Conservation (phyloP, 164 flowering plant species). For the Chimonanthus praecox region DNA sequence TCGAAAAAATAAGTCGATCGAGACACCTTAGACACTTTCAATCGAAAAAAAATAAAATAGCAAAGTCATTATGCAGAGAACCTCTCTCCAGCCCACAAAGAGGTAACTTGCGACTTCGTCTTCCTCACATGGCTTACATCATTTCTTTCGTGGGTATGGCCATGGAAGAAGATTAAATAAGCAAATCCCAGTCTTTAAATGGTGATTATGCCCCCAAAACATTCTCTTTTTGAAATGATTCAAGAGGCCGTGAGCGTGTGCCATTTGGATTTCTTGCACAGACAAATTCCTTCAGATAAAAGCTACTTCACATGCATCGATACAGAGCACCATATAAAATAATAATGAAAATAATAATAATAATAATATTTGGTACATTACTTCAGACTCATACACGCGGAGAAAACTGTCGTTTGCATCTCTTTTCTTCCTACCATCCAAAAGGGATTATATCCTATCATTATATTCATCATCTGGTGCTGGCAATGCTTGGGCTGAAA, state of each 20-base stretch:
- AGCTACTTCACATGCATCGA: neutral
- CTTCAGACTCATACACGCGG: neutral
- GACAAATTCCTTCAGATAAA: neutral
- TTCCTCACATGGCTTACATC: neutral
- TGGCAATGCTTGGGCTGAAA: slow-evolving; percentile 12
- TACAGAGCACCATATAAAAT: slow-evolving; percentile 1
- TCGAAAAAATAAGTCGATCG: too few species aligned
- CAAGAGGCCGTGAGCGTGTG: slow-evolving; percentile 6
- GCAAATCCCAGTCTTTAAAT: neutral
- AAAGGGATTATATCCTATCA: neutral
- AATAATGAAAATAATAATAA: too few species aligned
- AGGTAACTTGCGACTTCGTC: too few species aligned
- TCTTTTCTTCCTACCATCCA: neutral
- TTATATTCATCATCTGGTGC: neutral
- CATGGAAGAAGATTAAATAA: neutral
- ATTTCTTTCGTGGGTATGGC: neutral
- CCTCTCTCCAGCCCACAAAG: too few species aligned
- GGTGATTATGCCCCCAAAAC: neutral
- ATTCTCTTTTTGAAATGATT: neutral
- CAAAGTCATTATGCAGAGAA: too few species aligned
- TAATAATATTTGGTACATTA: neutral
- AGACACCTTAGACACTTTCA: too few species aligned
- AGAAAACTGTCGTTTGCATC: neutral
- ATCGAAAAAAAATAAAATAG: too few species aligned
- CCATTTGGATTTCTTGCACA: slow-evolving; percentile 6